Evolutionary conservation across 129 eudicot species (phyloP).

Genomic region (Scalesia atractyloides): DNA sequence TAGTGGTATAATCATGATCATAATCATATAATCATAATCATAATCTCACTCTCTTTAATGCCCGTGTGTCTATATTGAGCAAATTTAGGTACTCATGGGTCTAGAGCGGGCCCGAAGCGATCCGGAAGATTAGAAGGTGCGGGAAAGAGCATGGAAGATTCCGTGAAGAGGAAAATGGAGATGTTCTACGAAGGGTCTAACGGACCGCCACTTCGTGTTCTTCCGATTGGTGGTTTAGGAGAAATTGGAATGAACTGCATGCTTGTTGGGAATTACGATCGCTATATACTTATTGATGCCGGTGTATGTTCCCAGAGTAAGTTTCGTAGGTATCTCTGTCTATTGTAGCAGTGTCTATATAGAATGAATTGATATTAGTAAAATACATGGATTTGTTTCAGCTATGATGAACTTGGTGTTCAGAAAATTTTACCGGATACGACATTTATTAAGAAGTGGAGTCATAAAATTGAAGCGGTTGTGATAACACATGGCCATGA

Average conservation of each 20-base stretch:
- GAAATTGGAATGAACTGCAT: slow-evolving; percentile 99
- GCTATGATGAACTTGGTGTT: slow-evolving; percentile 92
- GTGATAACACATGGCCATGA: slow-evolving; percentile 97
- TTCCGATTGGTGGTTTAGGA: slow-evolving; percentile 97
- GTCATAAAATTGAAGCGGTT: slow-evolving; percentile 99
- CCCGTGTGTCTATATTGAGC: neutral
- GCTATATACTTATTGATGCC: slow-evolving; percentile 94
- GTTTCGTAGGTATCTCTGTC: slow-evolving; percentile 24
- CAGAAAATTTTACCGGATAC: slow-evolving; percentile 98
- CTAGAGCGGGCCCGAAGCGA: slow-evolving; percentile 51
- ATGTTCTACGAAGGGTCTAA: slow-evolving; percentile 89
- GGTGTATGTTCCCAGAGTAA: slow-evolving; percentile 99
- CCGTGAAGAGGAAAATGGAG: slow-evolving; percentile 94
- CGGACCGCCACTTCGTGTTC: slow-evolving; percentile 92
- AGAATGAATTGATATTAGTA: neutral
- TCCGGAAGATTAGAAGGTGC: slow-evolving; percentile 76
- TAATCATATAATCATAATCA: too few species aligned
- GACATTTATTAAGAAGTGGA: slow-evolving; percentile 88
- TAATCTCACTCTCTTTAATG: neutral
- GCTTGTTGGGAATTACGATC: slow-evolving; percentile 96
- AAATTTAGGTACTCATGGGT: slow-evolving; percentile 47
- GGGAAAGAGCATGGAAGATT: slow-evolving; percentile 94
- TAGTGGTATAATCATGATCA: too few species aligned
- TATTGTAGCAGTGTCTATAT: neutral
- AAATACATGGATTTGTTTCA: slow-evolving; percentile 32